Evolutionary conservation across 2,329 filamentous ascomycete genomes (phyloP).

Genomic region (Curvularia eragrostidis): DNA sequence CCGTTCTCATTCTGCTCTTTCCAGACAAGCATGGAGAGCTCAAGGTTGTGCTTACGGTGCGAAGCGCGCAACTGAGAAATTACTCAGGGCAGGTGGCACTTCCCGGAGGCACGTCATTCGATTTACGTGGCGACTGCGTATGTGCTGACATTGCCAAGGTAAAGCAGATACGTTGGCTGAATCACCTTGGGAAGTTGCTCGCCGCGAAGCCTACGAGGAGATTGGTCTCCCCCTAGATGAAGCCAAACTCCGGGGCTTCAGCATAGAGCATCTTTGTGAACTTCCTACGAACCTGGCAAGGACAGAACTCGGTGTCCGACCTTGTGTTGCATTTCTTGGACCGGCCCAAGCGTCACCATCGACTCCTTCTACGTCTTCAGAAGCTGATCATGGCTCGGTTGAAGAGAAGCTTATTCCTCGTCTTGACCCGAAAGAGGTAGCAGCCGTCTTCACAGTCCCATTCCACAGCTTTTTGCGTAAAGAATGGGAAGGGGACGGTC

Average conservation of each 20-base stretch:
- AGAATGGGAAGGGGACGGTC: conserved; percentile 55
- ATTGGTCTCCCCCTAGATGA: conserved; percentile 84
- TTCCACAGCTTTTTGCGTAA: conserved; percentile 80
- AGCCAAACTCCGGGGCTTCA: conserved; percentile 72
- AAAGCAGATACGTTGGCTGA: conserved; percentile 64
- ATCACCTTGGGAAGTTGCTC: conserved; percentile 76
- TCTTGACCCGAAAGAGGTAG: conserved; percentile 88
- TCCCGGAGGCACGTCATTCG: conserved; percentile 69
- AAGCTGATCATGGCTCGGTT: conserved; percentile 20
- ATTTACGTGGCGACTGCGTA: not conserved
- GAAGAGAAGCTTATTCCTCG: conserved; percentile 78
- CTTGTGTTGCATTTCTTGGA: conserved; percentile 66
- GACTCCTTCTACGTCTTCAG: conserved; percentile 14
- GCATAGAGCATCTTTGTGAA: conserved; percentile 85
- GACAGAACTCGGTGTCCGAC: conserved; percentile 58
- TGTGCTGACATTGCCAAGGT: conserved; percentile 43
- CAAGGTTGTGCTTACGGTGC: conserved; percentile 68
- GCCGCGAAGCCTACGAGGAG: conserved; percentile 90
- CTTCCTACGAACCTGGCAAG: conserved; percentile 67
- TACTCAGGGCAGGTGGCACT: conserved; percentile 81
- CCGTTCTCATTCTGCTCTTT: conserved; percentile 87
- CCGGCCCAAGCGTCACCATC: conserved; percentile 39
- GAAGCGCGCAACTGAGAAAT: conserved; percentile 64
- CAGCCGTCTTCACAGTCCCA: conserved; percentile 89
- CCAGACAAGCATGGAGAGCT: conserved; percentile 83